A percentile compares a stretch with the other conserved stretches of the same genome.
phyloP scores from a whole-genome alignment of 768 basidiomycete species.

The Leucosporidium yakuticum region DNA sequence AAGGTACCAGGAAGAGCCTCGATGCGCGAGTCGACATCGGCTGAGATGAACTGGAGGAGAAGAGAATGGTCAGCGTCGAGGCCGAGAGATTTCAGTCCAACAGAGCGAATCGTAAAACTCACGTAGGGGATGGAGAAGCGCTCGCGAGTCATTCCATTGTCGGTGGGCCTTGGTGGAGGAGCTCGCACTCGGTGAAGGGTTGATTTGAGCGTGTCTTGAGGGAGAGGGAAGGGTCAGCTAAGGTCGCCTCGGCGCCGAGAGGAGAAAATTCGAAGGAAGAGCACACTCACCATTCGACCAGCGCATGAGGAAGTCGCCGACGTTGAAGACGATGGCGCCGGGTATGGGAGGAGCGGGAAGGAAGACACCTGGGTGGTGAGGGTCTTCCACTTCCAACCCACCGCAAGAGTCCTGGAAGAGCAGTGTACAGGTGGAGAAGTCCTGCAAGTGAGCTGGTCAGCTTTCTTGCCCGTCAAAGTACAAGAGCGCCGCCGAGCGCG shows the following conservation, averaged over 20 bases:
- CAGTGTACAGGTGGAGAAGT: conserved; percentile 50
- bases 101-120: not conserved
- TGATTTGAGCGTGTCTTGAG: not conserved
- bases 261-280: conserved; percentile 32
- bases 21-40: not conserved
- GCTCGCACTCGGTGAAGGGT: not conserved
- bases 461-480: conserved; percentile 15
- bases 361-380: conserved; percentile 46
- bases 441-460: not conserved
- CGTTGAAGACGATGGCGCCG: conserved; percentile 38
- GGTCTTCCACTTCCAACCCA: conserved; percentile 58
- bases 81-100: not conserved
- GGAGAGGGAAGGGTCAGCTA: conserved; percentile 29
- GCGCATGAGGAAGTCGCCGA: conserved; percentile 26
- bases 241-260: too few species aligned
- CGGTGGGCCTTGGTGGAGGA: not conserved
- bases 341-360: conserved; percentile 41
- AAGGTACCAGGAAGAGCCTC: not conserved
- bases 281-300: conserved; percentile 31
- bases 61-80: too few species aligned
- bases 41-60: not conserved
- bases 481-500: conserved; percentile 51
- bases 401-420: conserved; percentile 58
- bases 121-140: not conserved
- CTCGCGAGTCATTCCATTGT: not conserved